These are phyloP conservation scores for Monosporozyma siamensis DNA, from an alignment of 805 yeast species.

Conservation along the genomic window DNA sequence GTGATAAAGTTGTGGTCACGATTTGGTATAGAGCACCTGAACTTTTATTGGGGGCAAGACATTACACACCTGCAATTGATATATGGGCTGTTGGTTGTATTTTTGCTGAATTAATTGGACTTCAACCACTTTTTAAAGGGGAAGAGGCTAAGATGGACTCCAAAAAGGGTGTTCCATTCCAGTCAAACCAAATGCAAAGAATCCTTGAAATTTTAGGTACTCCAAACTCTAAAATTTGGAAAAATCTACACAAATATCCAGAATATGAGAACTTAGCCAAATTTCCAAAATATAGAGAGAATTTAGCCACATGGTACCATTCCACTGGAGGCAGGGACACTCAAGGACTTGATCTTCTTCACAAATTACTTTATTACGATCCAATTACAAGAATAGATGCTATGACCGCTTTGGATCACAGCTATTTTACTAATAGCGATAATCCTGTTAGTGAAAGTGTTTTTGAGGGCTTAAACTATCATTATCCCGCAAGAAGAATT, in stretches of 20 bases:
- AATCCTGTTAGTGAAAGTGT: conserved; percentile 67
- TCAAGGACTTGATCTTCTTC: conserved; percentile 55
- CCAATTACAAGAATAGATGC: conserved; percentile 78
- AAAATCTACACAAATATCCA: conserved; percentile 68
- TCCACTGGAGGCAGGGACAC: conserved; percentile 68
- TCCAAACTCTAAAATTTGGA: conserved; percentile 75
- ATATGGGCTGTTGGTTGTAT: conserved; percentile 96
- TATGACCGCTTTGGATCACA: conserved; percentile 61
- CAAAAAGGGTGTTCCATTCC: conserved; percentile 89
- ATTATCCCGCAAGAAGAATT: conserved; percentile 80
- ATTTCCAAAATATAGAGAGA: conserved; percentile 46
- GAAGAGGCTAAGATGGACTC: conserved; percentile 95
- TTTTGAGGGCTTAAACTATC: conserved; percentile 62
- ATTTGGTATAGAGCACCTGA: conserved; percentile 97
- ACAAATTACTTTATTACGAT: conserved; percentile 66
- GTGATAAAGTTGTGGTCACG: conserved; percentile 93
- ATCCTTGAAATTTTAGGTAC: conserved; percentile 90
- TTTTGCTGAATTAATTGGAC: conserved; percentile 77
- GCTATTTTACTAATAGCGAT: conserved; percentile 56
- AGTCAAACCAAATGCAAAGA: conserved; percentile 81
- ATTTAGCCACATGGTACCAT: conserved; percentile 77
- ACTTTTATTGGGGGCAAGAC: conserved; percentile 78
- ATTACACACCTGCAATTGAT: conserved; percentile 88
- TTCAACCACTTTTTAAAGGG: conserved; percentile 92
- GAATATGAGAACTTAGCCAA: conserved; percentile 61